Evolutionary conservation across 164 flowering plant genomes (phyloP), one percentile per base, ranked within the genome.

Genomic region (Houttuynia cordata): DNA sequence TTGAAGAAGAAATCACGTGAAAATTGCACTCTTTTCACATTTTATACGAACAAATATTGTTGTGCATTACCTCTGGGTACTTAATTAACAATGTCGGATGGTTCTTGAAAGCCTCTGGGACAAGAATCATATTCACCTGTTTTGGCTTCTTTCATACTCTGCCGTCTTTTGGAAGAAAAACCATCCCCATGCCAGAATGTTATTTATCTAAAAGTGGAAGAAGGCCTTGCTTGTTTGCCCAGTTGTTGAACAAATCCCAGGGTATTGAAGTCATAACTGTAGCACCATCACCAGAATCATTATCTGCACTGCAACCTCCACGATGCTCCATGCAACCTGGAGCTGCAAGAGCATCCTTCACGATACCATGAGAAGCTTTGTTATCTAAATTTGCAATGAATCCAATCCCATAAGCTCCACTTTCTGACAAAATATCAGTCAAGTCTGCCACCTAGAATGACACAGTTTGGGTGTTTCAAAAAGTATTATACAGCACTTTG

Each of bases 261-360:
- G 97, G 99, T 64, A 94, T 88, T 9, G 95, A 81, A 64, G 96
- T 83, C 99, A 94, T 94, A 64, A 94, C 18, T 64, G 97, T 97
- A 22, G 97, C 67, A 68, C 99, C 99, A 81, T 94, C 99, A 68
- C 99, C 99, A 56, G 99, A 94, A 68, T 94, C 99, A 76, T 94
- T 91, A 72, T 94, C 99, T 51, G 99, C 96, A 68, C 97, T 95
- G 79, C 99, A 91, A n/a, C 99, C 99, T 20, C 97, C 99, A 62
- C 99, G 97, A 73, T 94, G 99, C 76, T 94, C 99, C 99, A 94
- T 94, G 76, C 99, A 94, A 50, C 97, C 85, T 71, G 91, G 90
- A 60, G 99, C 97, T 62, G 78, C 74, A 56, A 94, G 88, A 60
- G 99, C 97, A 80, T 91, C 96, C 68, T 78, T 78, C 52, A 94